A percentile compares a stretch with the other conserved stretches of the same genome.
phyloP scores from a whole-genome alignment of 805 yeast species.

The Yueomyces sp. region DNA sequence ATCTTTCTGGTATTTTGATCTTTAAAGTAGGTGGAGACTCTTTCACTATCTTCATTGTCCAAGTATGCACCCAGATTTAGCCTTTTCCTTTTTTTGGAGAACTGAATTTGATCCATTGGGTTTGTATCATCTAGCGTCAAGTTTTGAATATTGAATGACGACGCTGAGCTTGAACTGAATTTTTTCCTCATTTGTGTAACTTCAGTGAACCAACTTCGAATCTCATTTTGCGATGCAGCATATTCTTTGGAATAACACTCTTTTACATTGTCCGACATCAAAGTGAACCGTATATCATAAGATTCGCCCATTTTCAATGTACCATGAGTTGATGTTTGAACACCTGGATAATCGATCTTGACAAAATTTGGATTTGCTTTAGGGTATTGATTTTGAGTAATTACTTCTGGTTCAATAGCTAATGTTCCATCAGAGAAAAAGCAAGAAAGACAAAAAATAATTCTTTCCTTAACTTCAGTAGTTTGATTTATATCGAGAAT shows the following conservation, averaged over 20 bases:
- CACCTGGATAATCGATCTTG: slow-evolving; percentile 12
- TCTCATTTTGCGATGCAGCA: slow-evolving; percentile 9
- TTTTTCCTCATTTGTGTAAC: slow-evolving; percentile 4
- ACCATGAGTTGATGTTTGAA: slow-evolving; percentile 5
- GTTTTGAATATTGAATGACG: slow-evolving; percentile 10
- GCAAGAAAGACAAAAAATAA: slow-evolving; percentile 7
- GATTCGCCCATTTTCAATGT: slow-evolving; percentile 4
- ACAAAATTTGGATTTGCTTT: slow-evolving; percentile 4
- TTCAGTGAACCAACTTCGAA: slow-evolving; percentile 11
- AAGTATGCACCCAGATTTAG: slow-evolving; percentile 10
- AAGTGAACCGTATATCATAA: slow-evolving; percentile 10
- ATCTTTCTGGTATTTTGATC: background rate
- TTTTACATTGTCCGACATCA: slow-evolving; percentile 8
- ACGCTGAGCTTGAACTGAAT: slow-evolving; percentile 2
- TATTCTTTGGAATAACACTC: slow-evolving; percentile 10
- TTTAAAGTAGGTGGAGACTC: background rate
- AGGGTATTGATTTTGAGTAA: background rate
- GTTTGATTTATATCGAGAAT: slow-evolving; percentile 7
- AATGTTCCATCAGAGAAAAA: slow-evolving; percentile 10
- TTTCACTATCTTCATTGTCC: slow-evolving; percentile 4
- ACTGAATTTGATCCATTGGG: slow-evolving; percentile 5
- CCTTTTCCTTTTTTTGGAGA: slow-evolving; percentile 10
- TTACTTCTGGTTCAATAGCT: background rate
- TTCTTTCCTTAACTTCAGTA: slow-evolving; percentile 5
- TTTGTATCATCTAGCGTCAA: slow-evolving; percentile 9